Evolutionary conservation across 345 rosid genomes (phyloP).

Genomic region (Chamaenerion angustifolium): DNA sequence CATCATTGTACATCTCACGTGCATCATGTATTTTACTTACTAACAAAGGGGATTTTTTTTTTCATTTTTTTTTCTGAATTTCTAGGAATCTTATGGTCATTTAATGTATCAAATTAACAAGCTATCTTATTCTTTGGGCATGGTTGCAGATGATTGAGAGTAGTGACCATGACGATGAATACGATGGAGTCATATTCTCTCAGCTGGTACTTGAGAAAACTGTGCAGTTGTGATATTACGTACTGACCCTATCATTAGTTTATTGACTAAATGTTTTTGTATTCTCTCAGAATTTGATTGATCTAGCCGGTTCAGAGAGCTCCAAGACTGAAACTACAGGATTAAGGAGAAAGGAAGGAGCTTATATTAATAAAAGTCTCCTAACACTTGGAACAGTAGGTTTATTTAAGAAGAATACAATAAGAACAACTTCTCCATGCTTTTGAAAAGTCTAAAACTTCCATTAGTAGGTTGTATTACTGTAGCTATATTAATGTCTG

Average conservation of each 20-base stretch:
- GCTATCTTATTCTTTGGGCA: not conserved
- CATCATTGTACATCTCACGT: no score
- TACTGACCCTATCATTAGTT: not conserved
- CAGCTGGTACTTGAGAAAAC: conserved; percentile 54
- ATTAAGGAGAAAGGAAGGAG: conserved; percentile 90
- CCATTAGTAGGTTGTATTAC: no score
- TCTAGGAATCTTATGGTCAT: no score
- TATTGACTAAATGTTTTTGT: conserved; percentile 7
- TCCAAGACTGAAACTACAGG: conserved; percentile 99
- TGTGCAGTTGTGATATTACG: conserved; percentile 2
- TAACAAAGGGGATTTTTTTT: no score
- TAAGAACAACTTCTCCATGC: no score
- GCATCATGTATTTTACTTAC: no score
- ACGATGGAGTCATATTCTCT: conserved; percentile 97
- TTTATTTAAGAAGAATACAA: conserved; percentile 6
- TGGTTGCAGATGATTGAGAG: conserved; percentile 95
- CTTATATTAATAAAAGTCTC: conserved; percentile 98
- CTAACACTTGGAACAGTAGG: conserved; percentile 97
- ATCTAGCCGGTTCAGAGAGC: conserved; percentile 99
- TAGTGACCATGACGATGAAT: conserved; percentile 82
- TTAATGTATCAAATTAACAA: not conserved
- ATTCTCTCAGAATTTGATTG: conserved; percentile 77
- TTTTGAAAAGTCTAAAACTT: no score
- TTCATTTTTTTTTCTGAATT: no score
- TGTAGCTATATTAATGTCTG: no score